Evolutionary conservation across 805 yeast species (phyloP), one percentile per base, ranked within the genome.

Genomic region (Myxozyma sirexii): DNA sequence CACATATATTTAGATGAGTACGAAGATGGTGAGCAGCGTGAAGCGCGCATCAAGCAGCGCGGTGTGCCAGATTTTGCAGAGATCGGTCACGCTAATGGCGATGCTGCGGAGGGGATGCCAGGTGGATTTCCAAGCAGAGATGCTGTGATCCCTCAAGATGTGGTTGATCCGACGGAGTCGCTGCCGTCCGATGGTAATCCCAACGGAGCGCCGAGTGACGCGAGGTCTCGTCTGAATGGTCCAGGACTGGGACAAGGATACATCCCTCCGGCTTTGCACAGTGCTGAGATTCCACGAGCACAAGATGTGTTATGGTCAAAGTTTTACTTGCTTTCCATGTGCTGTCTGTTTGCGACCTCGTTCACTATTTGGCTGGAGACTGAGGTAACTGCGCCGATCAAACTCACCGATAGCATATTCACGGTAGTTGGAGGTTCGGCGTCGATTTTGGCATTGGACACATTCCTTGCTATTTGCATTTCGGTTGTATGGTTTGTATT

Each of bases 401-500:
- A 70, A 19, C 56, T 69, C 13, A 68, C 71, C 12, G 74, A 71
- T 46, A 69, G 71, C 33, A 65, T 71, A 29, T 71, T 68, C 55
- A 64, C 69, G 2, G 65, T 66, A 15, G 23, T 71, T 29, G 59
- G 64, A 23, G 59, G 68, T 6, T 71, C 74, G 3, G 48, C 60
- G 29, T 45, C 67, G 23, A 55, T 65, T 24, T 58, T 72, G 41
- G 64, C 60, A 3, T 39, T 63, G 12, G 66, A 70, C 41, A 63
- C 69, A 4, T 21, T 69, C 12, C 41, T 69, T 8, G 72, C 74
- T 3, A 43, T 63, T 7, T 55, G 67, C 39, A 61, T 70, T 17
- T 51, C 72, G 5, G 42, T 65, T 1, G 68, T 75, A 3, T 60
- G 76, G 76, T 64, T 73, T 10, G 54, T 68, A 33, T 39, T 70